Base-by-base conservation (phyloP, 768 basidiomycete genomes). In the Lactarius deliciosus region DNA sequence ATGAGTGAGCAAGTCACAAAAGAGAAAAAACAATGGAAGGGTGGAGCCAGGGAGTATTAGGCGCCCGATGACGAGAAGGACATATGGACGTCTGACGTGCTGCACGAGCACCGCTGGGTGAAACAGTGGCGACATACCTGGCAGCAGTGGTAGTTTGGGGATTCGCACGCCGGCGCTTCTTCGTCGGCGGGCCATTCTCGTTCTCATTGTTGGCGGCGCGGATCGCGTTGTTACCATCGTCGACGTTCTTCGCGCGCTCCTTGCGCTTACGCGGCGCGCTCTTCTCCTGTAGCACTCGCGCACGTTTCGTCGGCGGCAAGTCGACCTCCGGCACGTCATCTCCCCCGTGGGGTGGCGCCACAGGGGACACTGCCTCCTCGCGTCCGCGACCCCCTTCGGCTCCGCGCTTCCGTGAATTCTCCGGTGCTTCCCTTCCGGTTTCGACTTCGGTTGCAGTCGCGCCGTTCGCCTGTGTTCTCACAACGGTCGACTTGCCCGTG, bases 111-210 rank as follows among this genome's bases (percentile, higher is more conserved):
- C 20, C 45, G 18, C n/a, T 8, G n/a, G 10, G 10, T 7, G n/a
- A 11, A 53, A 22, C 13, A 11, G 13, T 50, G n/a, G 34, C 8
- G 47, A 10, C 50, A 38, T 54, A 66, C 65, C 57, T 53, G 15
- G 40, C 8, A 15, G 38, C 30, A 32, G 54, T 22, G 13, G 41
- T 18, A 43, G 41, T 18, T 25, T 22, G 4, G 20, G 47, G 18
- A 54, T 63, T 40, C 5, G 47, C 56, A 3, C 57, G 47, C 38
- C 65, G 57, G 13, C 61, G 47, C 57, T 57, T 62, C 57, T 66
- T 66, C 25, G 11, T 53, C 1, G 47, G 61, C 22, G 57, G 61
- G 38, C 15, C 45, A 3, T 40, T 15, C 32, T 65, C 61, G 16
- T 20, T 47, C 55, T 65, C 59, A 28, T 28, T 28, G 25, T 47